Evolutionary conservation across 2,329 filamentous ascomycete genomes (phyloP).

Genomic region (Trichoderma sp.): DNA sequence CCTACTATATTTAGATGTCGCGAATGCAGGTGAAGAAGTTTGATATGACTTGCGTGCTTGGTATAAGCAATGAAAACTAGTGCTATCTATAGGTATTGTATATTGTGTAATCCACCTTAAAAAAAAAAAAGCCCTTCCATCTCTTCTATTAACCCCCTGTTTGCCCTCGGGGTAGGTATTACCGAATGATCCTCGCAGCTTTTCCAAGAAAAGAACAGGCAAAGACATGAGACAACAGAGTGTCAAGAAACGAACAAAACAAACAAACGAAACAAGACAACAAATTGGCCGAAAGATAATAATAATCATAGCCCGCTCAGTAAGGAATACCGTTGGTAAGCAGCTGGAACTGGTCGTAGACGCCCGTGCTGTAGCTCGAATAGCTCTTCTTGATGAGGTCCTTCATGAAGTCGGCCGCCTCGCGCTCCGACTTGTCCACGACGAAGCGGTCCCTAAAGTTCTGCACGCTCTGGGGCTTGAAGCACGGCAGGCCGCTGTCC

Average conservation of each 20-base stretch:
- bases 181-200: not conserved
- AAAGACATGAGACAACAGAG: not conserved
- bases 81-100: not conserved
- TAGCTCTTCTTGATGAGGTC: conserved; percentile 89
- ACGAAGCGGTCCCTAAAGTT: conserved; percentile 94
- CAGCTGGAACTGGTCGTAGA: conserved; percentile 97
- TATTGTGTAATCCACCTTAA: not conserved
- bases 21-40: not conserved
- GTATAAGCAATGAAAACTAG: conserved; percentile 1
- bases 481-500: conserved; percentile 93
- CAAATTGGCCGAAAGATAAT: not conserved
- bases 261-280: not conserved
- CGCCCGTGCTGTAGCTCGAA: conserved; percentile 85
- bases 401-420: conserved; percentile 93
- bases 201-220: not conserved
- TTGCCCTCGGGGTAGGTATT: not conserved
- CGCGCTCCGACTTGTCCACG: conserved; percentile 84
- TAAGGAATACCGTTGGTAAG: conserved; percentile 97
- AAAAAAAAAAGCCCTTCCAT: too few relatives aligned
- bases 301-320: conserved; percentile 45
- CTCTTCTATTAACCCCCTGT: not conserved
- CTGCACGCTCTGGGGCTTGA: conserved; percentile 92
- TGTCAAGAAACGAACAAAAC: not conserved
- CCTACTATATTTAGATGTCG: not conserved
- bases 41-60: not conserved